Evolutionary conservation across 1,139 yeast species (phyloP).

Genomic region (Saccharomyces hybrid): DNA sequence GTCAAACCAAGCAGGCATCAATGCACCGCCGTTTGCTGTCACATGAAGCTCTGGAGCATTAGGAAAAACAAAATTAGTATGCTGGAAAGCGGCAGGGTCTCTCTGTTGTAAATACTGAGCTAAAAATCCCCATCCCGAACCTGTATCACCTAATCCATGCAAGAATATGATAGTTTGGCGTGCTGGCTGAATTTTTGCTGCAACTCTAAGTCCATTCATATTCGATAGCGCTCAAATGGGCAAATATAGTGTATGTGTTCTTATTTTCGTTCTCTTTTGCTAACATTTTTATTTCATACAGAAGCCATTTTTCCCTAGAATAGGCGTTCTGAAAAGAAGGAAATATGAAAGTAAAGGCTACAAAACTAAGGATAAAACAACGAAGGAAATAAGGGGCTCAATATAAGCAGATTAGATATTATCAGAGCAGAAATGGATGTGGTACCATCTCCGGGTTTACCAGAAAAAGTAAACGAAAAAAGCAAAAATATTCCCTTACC

Average conservation of each 20-base stretch:
- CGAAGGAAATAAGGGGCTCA: background rate
- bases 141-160: conserved; percentile 91
- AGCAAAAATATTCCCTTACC: conserved; percentile 15
- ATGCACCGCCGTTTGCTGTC: conserved; percentile 56
- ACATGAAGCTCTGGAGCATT: conserved; percentile 74
- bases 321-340: background rate
- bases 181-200: conserved; percentile 36
- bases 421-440: background rate
- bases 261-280: background rate
- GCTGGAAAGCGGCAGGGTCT: conserved; percentile 41
- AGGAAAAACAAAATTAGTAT: conserved; percentile 77
- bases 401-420: background rate
- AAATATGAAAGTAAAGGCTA: background rate
- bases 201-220: conserved; percentile 36
- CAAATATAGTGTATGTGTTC: background rate
- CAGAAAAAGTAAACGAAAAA: background rate
- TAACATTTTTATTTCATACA: background rate
- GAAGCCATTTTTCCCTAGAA: background rate
- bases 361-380: background rate
- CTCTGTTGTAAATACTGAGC: conserved; percentile 42
- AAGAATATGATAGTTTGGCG: conserved; percentile 68
- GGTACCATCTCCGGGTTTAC: background rate
- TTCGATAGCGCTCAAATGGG: background rate
- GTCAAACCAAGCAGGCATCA: conserved; percentile 88
- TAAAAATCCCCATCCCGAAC: conserved; percentile 82